These are phyloP conservation scores for Coniochaeta ligniaria DNA, from an alignment of 2,329 filamentous ascomycete species.

Conservation along the genomic window DNA sequence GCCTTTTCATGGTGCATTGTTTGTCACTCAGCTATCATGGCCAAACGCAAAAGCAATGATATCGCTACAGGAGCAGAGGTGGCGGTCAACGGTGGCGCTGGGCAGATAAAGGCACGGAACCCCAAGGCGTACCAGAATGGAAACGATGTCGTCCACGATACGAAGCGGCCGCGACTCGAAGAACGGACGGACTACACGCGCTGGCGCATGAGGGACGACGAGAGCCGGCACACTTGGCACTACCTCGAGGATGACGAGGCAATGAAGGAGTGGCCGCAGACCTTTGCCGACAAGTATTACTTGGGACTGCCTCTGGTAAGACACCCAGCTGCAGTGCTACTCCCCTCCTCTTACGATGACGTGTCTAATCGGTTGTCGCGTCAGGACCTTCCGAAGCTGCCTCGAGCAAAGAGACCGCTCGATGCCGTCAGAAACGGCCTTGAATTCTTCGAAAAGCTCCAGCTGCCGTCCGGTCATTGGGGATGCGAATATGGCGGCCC, in stretches of 20 bases:
- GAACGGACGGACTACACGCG: constrained; percentile 68
- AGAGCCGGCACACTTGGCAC: constrained; percentile 87
- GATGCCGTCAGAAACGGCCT: constrained; percentile 78
- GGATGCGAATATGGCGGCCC: constrained; percentile 96
- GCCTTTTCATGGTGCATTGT: too few species aligned
- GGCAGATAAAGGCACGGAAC: neutral
- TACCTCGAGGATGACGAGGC: constrained; percentile 74
- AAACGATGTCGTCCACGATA: constrained; percentile 14
- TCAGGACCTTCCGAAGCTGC: constrained; percentile 68
- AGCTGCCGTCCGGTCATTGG: constrained; percentile 88
- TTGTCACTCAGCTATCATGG: neutral
- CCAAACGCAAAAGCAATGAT: neutral
- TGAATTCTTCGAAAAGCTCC: constrained; percentile 81
- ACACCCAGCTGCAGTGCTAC: neutral
- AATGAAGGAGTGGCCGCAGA: constrained; percentile 74
- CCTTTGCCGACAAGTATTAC: constrained; percentile 80
- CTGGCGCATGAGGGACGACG: constrained; percentile 80
- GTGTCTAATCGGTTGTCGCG: neutral
- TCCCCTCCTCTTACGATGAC: neutral
- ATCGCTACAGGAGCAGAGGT: neutral
- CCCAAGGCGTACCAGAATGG: neutral
- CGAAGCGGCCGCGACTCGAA: constrained; percentile 39
- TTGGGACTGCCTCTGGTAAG: constrained; percentile 71
- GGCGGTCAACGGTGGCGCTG: neutral
- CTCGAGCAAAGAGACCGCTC: constrained; percentile 63